Evolutionary conservation across 257 asterid species (phyloP).

Genomic region (Cinchona pubescens): DNA sequence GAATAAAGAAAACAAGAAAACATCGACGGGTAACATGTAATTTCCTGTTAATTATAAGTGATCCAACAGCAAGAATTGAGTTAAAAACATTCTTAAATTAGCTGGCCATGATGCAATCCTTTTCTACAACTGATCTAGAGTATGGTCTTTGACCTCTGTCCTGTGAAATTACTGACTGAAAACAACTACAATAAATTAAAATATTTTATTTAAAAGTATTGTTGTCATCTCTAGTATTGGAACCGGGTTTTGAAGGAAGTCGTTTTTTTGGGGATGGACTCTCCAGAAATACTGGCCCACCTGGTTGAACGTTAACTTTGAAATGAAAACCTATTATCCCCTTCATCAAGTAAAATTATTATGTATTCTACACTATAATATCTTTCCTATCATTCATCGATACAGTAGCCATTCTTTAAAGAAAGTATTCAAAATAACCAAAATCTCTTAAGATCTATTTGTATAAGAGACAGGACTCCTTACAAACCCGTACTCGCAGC

Average conservation of each 20-base stretch:
- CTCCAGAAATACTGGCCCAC: too few relatives aligned
- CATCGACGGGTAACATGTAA: not conserved
- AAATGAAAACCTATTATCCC: not conserved
- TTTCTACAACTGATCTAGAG: too few relatives aligned
- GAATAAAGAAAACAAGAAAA: constrained; percentile 5
- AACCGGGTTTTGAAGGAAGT: too few relatives aligned
- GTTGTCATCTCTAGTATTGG: too few relatives aligned
- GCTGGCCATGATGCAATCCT: not conserved
- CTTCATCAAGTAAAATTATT: not conserved
- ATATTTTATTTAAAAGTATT: too few relatives aligned
- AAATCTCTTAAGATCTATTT: too few relatives aligned
- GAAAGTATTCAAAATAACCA: not conserved
- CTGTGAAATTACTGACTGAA: not conserved
- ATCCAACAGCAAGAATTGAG: not conserved
- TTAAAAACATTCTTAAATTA: not conserved
- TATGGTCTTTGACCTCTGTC: not conserved
- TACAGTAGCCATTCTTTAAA: too few relatives aligned
- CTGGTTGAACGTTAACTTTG: too few relatives aligned
- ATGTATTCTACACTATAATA: too few relatives aligned
- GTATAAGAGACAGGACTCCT: not conserved
- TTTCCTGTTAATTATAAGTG: not conserved
- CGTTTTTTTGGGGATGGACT: too few relatives aligned
- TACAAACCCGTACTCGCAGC: not conserved
- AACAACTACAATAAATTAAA: too few relatives aligned
- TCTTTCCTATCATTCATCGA: too few relatives aligned